Evolutionary conservation across 176 grass and related monocot genomes (phyloP).

Genomic region (Phragmites australis): DNA sequence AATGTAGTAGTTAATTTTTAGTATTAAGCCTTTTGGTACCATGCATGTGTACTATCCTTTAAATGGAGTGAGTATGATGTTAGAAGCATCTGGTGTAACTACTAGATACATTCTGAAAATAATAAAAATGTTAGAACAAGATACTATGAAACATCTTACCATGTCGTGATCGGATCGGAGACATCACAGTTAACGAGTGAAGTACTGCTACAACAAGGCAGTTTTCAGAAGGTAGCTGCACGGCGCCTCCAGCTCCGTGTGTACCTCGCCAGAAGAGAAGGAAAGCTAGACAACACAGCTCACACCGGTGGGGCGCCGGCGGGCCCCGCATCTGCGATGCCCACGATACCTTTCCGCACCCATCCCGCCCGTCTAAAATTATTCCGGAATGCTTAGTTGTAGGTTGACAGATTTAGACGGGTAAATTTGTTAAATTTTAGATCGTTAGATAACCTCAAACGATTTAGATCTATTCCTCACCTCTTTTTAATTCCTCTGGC

Average conservation of each 20-base stretch:
- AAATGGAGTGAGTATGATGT: background rate
- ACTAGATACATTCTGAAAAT: too few relatives aligned
- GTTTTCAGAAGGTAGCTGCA: background rate
- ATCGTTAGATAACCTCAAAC: too few relatives aligned
- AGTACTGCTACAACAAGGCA: background rate
- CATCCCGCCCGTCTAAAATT: slow-evolving; percentile 52
- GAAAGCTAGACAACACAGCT: slow-evolving; percentile 57
- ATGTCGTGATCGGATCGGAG: background rate
- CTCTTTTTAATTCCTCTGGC: too few relatives aligned
- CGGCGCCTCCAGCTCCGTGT: slow-evolving; percentile 13
- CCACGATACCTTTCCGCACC: slow-evolving; percentile 64
- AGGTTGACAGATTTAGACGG: too few relatives aligned
- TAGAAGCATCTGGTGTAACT: background rate
- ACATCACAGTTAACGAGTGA: background rate
- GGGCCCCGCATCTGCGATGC: slow-evolving; percentile 43
- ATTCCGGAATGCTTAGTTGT: too few relatives aligned
- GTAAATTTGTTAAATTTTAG: too few relatives aligned
- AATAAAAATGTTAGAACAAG: too few relatives aligned
- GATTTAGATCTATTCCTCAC: too few relatives aligned
- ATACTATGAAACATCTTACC: background rate
- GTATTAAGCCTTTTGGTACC: background rate
- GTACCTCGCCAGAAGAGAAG: slow-evolving; percentile 39
- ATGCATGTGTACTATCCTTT: background rate
- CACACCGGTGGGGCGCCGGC: slow-evolving; percentile 27
- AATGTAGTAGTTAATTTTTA: too few relatives aligned